Evolutionary conservation across 129 eudicot species (phyloP), one percentile per base, ranked within the genome.

Genomic region (Artemisia tridentata): DNA sequence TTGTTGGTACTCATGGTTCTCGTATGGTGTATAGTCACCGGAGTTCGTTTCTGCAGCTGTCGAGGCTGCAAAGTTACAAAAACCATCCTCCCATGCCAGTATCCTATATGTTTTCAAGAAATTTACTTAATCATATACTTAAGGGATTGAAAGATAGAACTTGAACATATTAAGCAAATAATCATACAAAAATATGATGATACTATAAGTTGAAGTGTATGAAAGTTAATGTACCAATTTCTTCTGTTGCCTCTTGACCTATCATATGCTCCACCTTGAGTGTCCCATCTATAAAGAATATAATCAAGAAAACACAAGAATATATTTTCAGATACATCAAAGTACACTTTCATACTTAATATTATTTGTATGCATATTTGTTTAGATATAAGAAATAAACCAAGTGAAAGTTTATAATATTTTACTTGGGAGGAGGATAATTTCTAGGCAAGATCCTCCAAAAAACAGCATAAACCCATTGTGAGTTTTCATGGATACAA

Each of bases 31-130:
- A 21, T 78, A 74, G 53, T 84, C 96, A 8, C 84, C 84, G 18
- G 76, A 41, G 62, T 61, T 81, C 9, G 86, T 86, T 80, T 88
- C 99, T 45, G 66, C 93, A 34, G 82, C 66, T 3, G 97, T 65
- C 18, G 99, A 87, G 5, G 97, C 99, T 5, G 89, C 93, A 77
- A 95, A 95, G 47, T 95, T 90, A 76, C 99, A 95, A 38, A 95
- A 95, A n/a, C 99, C 99, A 83, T 95, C 99, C 82, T 95, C 99
- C 99, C 99, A 95, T 14, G 86, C 99, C 81, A 95, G 78, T 87
- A 95, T 95, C 99, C 99, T 95, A 67, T 63, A 25, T 53, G 13
- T 53, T n/a, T 5, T 11, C 7, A n/a, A 10, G 11, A 29, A 29
- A 11, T 46, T n/a, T 31, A 68, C 4, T 63, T 18, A 43, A 12